Evolutionary conservation across 1,284 basidiomycete species (phyloP).

Genomic region (Malassezia obtusa): DNA sequence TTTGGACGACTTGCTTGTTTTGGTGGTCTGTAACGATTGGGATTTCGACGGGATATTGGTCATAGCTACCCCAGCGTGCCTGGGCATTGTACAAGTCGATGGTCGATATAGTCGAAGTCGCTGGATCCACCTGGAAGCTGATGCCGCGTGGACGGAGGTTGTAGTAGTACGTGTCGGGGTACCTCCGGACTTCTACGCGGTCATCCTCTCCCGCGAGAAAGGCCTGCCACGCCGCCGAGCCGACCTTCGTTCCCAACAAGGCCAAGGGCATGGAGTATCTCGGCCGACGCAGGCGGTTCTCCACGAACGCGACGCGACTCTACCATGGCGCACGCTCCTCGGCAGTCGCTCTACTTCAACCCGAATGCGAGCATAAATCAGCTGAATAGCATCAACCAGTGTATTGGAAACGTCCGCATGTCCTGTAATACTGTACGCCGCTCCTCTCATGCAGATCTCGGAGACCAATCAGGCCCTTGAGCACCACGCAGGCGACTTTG

Average conservation of each 20-base stretch:
- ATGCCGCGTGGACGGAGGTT: not conserved
- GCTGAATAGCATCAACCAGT: constrained; percentile 7
- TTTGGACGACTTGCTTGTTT: not conserved
- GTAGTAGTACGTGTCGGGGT: constrained; percentile 7
- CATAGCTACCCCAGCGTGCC: constrained; percentile 3
- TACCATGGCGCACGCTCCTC: constrained; percentile 7
- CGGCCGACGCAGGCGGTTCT: not conserved
- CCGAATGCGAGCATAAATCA: constrained; percentile 6
- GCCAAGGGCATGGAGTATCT: not conserved
- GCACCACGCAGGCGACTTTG: constrained; percentile 6
- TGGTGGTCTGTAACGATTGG: not conserved
- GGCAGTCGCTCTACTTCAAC: constrained; percentile 16
- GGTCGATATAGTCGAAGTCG: not conserved
- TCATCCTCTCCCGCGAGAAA: not conserved
- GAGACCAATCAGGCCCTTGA: constrained; percentile 6
- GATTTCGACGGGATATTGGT: not conserved
- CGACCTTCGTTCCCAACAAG: not conserved
- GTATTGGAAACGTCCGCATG: not conserved
- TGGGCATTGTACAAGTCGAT: constrained; percentile 14
- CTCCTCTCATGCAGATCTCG: not conserved
- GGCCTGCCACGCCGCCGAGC: not conserved
- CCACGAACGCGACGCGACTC: not conserved
- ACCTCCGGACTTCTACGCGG: not conserved
- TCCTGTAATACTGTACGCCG: constrained; percentile 6
- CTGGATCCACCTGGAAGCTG: constrained; percentile 10